Evolutionary conservation across 345 rosid species (phyloP).

Genomic region (Raphanus raphanistrum): DNA sequence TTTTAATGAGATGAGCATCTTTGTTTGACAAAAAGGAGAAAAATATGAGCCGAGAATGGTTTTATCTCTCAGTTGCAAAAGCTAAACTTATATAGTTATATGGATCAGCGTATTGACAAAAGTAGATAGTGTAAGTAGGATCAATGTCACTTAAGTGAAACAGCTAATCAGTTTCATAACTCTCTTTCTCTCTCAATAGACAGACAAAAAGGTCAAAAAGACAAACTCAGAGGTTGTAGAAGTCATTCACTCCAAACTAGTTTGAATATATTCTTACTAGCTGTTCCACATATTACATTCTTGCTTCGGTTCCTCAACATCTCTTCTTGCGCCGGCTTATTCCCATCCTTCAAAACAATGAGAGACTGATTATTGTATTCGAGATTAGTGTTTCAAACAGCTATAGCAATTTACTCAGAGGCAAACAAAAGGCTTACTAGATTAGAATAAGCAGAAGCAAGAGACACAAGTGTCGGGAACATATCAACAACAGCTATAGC

Average conservation of each 20-base stretch:
- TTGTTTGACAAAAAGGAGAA: background rate
- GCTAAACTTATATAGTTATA: background rate
- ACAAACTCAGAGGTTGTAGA: background rate
- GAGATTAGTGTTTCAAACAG: background rate
- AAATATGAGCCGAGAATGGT: background rate
- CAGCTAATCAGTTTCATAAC: background rate
- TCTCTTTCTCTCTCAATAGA: background rate
- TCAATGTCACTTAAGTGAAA: background rate
- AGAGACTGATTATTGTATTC: background rate
- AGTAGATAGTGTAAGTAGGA: background rate
- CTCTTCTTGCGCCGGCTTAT: background rate
- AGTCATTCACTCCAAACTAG: background rate
- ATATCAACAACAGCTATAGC: constrained; percentile 74
- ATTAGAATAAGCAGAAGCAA: constrained; percentile 71
- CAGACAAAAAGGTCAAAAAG: background rate
- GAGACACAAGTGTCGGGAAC: constrained; percentile 77
- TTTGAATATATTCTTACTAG: background rate
- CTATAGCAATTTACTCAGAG: background rate
- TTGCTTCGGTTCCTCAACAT: background rate
- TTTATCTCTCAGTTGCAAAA: background rate
- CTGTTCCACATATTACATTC: background rate
- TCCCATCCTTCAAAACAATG: background rate
- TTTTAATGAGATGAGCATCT: background rate
- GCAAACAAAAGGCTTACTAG: constrained; percentile 58
- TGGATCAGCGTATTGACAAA: background rate